Base-by-base conservation (phyloP, 495 filamentous ascomycete species). In the Articulospora tetracladia region DNA sequence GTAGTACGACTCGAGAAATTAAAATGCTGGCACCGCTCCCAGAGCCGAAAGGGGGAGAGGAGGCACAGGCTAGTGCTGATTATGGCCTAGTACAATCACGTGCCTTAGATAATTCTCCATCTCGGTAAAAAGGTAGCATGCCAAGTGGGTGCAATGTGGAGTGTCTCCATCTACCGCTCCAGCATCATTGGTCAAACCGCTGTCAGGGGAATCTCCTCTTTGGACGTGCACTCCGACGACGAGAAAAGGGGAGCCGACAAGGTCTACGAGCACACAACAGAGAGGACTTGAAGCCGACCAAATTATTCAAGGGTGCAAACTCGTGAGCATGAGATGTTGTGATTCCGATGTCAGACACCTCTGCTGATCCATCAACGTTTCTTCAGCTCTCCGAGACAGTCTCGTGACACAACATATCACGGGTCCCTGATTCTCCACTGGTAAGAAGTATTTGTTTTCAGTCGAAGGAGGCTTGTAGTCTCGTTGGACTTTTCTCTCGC, bases 1-100 rank as follows among this genome's bases (percentile, higher is more conserved):
- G 55, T 46, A 58, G 55, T 34, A 24, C 46, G 55, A 57, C 54
- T 57, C 55, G 55, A 58, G 23, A 25, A 58, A 58, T 32, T 58
- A 32, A 49, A 49, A 50, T 48, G 41, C 25, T 50, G 55, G 24
- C 27, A 50, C 41, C 25, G 27, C 32, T 27, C 54, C 22, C 39
- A 36, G 11, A 27, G 23, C 19, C 55, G 46, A 58, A 58, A 49
- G 41, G 41, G 55, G 55, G 32, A 23, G 36, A 55, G 12, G 20
- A 7, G 19, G n/a, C 15, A n/a, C 12, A 25, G 30, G n/a, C 32
- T 53, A 53, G 26, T 17, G 50, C 23, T 30, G 2, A 6, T 11
- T 24, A 15, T 4, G 19, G 36, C 20, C 25, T 50, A 36, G 41
- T 22, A 22, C 17, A 25, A 20, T 30, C 55, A 41, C 22, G 23